phyloP scores from a whole-genome alignment of 2,329 filamentous ascomycete species.

The Pseudogymnoascus sp. region DNA sequence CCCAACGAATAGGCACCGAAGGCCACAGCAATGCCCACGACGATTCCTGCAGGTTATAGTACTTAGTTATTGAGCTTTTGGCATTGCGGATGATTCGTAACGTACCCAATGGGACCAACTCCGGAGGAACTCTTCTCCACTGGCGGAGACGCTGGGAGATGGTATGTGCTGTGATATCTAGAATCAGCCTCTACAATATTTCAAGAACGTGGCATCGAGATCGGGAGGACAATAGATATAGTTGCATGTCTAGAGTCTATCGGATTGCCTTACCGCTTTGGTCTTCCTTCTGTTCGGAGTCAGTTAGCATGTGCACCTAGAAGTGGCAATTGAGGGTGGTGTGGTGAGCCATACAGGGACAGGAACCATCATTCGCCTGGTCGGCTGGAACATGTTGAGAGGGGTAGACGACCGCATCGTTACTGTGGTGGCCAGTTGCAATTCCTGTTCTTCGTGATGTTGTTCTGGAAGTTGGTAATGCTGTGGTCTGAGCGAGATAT shows the following conservation, averaged over 20 bases:
- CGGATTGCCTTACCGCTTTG: constrained; percentile 51
- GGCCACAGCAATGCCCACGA: constrained; percentile 76
- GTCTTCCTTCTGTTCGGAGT: constrained; percentile 52
- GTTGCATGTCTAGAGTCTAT: constrained; percentile 20
- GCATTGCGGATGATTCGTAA: constrained; percentile 19
- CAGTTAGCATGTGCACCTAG: not conserved
- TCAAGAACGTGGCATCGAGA: not conserved
- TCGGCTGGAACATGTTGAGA: constrained; percentile 62
- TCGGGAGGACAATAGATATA: constrained; percentile 3
- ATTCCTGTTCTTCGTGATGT: constrained; percentile 12
- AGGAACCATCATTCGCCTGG: constrained; percentile 61
- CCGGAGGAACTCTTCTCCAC: constrained; percentile 83
- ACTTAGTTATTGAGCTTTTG: constrained; percentile 23
- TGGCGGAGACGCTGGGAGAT: constrained; percentile 90
- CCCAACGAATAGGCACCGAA: constrained; percentile 76
- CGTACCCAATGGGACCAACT: constrained; percentile 91
- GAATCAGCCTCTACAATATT: constrained; percentile 13
- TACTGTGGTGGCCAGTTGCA: constrained; percentile 14
- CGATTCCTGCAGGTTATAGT: constrained; percentile 55
- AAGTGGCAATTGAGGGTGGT: constrained; percentile 31
- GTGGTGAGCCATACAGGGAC: constrained; percentile 58
- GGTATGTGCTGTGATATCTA: constrained; percentile 67
- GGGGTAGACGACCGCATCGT: constrained; percentile 47
- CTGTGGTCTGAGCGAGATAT: constrained; percentile 16
- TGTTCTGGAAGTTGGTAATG: constrained; percentile 17